Conservation (phyloP, 1,284 basidiomycete species). For the Rugosomyces carneus region DNA sequence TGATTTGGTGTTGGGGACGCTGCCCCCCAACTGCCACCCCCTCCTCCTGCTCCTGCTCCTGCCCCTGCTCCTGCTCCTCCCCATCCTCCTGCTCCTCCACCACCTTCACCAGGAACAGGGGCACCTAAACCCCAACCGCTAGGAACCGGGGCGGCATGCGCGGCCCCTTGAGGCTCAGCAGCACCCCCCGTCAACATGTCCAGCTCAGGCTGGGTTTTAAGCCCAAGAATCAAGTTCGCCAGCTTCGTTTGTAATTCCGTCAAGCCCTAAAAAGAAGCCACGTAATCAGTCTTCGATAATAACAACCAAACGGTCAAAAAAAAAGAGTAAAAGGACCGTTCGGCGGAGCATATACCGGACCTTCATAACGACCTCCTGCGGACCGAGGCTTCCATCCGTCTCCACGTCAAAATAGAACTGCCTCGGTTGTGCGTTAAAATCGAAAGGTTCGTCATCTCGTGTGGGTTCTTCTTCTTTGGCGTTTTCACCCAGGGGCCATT, state of each 20-base stretch:
- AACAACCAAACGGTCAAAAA: background rate
- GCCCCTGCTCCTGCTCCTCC: constrained; percentile 5
- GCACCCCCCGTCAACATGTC: constrained; percentile 33
- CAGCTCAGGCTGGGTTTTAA: constrained; percentile 59
- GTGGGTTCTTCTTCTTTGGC: constrained; percentile 78
- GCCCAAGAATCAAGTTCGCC: constrained; percentile 70
- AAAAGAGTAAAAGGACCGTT: background rate
- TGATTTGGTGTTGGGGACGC: constrained; percentile 31
- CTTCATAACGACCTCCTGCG: constrained; percentile 85
- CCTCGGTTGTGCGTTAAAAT: constrained; percentile 80
- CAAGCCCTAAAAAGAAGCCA: constrained; percentile 49
- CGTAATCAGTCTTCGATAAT: background rate
- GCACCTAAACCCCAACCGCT: constrained; percentile 26
- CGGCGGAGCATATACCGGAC: constrained; percentile 30
- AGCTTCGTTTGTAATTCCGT: constrained; percentile 79
- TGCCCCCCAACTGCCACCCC: constrained; percentile 21
- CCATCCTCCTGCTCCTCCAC: constrained; percentile 17
- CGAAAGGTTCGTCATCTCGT: constrained; percentile 76
- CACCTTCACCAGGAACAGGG: background rate
- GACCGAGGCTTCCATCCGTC: constrained; percentile 82
- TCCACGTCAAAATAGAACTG: constrained; percentile 93
- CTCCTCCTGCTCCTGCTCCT: constrained; percentile 2
- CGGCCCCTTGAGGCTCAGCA: constrained; percentile 32
- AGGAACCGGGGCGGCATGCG: constrained; percentile 22
- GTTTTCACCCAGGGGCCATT: constrained; percentile 84